Evolutionary conservation across 129 eudicot genomes (phyloP).

Genomic region (Solidago caesia): DNA sequence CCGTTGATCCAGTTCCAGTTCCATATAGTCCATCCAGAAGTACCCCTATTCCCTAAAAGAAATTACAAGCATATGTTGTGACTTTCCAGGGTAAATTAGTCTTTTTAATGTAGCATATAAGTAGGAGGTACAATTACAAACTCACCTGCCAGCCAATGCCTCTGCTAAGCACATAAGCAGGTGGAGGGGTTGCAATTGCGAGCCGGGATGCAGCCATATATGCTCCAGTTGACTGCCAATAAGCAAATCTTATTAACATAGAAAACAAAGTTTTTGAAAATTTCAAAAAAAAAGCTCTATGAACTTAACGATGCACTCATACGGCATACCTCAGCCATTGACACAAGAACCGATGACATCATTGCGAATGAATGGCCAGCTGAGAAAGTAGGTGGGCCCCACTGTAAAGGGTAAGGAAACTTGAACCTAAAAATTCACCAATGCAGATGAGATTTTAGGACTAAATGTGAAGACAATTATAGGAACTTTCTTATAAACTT

Average conservation of each 20-base stretch:
- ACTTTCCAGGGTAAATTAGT: not conserved
- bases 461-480: not conserved
- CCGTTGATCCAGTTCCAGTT: conserved; percentile 85
- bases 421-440: conserved; percentile 59
- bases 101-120: conserved; percentile 5
- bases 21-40: conserved; percentile 95
- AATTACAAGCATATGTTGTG: not conserved
- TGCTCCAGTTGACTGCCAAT: conserved; percentile 83
- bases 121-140: not conserved
- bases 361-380: conserved; percentile 91
- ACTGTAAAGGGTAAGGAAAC: conserved; percentile 94
- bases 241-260: conserved; percentile 9
- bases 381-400: conserved; percentile 98
- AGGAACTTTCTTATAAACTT: not conserved
- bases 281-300: not conserved
- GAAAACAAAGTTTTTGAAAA: not conserved
- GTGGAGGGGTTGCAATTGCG: conserved; percentile 99
- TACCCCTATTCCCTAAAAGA: conserved; percentile 81
- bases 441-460: conserved; percentile 11
- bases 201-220: conserved; percentile 97
- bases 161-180: conserved; percentile 96
- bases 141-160: conserved; percentile 99
- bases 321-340: conserved; percentile 98
- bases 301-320: not conserved
- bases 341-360: conserved; percentile 98